Conservation (phyloP, 2,329 filamentous ascomycete species). For the Trichoderma guizhouense region DNA sequence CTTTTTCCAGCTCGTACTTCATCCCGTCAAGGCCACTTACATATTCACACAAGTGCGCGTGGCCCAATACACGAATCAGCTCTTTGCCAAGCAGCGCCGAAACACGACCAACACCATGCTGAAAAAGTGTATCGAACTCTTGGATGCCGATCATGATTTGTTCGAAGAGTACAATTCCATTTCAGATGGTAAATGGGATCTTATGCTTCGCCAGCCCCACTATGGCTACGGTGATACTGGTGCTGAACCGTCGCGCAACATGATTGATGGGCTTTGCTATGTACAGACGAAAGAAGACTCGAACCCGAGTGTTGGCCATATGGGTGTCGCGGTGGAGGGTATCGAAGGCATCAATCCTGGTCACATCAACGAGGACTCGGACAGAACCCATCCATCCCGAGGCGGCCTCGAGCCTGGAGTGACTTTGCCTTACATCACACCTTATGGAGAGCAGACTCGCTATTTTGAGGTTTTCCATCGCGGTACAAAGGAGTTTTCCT, state of each 20-base stretch:
- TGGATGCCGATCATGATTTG: constrained; percentile 50
- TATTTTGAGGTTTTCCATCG: constrained; percentile 37
- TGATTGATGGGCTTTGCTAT: constrained; percentile 52
- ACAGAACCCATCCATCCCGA: constrained; percentile 44
- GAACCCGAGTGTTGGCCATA: constrained; percentile 42
- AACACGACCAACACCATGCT: constrained; percentile 53
- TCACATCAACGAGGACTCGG: constrained; percentile 50
- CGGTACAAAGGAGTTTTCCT: constrained; percentile 31
- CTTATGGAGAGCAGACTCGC: constrained; percentile 30
- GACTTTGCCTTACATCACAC: constrained; percentile 32
- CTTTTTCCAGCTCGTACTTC: constrained; percentile 59
- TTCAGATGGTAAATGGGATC: constrained; percentile 53
- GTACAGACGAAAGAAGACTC: constrained; percentile 49
- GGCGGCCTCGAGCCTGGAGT: constrained; percentile 31
- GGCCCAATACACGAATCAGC: constrained; percentile 46
- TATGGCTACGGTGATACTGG: constrained; percentile 40
- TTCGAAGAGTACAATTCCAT: constrained; percentile 50
- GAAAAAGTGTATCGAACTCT: constrained; percentile 45
- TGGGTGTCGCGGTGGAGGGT: constrained; percentile 33
- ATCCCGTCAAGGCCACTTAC: constrained; percentile 57
- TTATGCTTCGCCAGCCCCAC: constrained; percentile 51
- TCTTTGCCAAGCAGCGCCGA: constrained; percentile 54
- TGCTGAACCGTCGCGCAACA: constrained; percentile 47
- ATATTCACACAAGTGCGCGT: constrained; percentile 50
- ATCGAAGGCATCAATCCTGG: constrained; percentile 35